Conservation (phyloP, 257 asterid species). For the Solanum bukasovii region DNA sequence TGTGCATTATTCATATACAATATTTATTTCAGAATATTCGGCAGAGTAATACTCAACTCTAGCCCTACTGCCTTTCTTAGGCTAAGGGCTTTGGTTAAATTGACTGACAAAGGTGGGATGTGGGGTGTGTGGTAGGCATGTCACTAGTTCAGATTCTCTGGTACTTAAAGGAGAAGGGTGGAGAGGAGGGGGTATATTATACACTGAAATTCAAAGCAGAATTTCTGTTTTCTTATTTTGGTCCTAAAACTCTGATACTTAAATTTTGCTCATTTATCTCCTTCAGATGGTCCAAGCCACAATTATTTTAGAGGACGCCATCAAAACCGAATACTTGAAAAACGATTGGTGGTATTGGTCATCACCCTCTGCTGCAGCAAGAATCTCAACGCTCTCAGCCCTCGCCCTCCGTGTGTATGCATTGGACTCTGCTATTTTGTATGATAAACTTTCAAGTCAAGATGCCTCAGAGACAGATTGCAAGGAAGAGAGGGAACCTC, state of each 20-base stretch:
- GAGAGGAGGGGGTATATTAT: neutral
- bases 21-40: neutral
- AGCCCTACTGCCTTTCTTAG: neutral
- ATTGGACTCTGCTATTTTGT: slow-evolving; percentile 68
- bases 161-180: neutral
- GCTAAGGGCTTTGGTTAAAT: neutral
- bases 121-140: neutral
- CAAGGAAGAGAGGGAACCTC: slow-evolving; percentile 33
- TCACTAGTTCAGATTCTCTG: neutral
- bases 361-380: slow-evolving; percentile 80
- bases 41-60: neutral
- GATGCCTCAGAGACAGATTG: slow-evolving; percentile 22
- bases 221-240: neutral
- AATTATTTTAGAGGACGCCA: slow-evolving; percentile 60
- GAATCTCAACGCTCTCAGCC: slow-evolving; percentile 60
- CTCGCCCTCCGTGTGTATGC: slow-evolving; percentile 77
- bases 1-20: neutral
- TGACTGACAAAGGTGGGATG: neutral
- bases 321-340: slow-evolving; percentile 53
- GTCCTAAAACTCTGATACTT: neutral
- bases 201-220: neutral
- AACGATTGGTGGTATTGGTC: slow-evolving; percentile 97
- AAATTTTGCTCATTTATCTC: neutral
- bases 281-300: slow-evolving; percentile 81
- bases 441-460: slow-evolving; percentile 39